Base-by-base conservation (phyloP, 345 rosid genomes). In the Passiflora organensis region DNA sequence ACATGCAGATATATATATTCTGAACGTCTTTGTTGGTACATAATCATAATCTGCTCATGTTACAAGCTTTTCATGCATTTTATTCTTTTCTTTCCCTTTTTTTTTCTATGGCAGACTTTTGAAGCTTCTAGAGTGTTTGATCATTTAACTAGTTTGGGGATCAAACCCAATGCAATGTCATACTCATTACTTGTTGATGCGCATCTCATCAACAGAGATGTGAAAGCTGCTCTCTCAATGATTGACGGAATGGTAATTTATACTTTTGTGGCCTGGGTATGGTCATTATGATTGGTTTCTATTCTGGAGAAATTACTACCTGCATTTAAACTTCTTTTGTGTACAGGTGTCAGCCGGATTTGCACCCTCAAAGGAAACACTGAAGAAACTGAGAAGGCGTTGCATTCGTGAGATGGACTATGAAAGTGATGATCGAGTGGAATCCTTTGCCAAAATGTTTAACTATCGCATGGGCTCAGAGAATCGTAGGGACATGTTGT, bases 61-160 rank as follows among this genome's bases (percentile, higher is more conserved):
- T 46, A 50, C 34, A 53, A 59, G 60, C 22, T 65, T 51, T 15
- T 45, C 22, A 21, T 15, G n/a, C 43, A 59, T 53, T 53, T 62
- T 25, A 37, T n/a, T n/a, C n/a, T n/a, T n/a, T n/a, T n/a, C n/a
- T n/a, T n/a, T n/a, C n/a, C n/a, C n/a, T n/a, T n/a, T n/a, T n/a
- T n/a, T n/a, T n/a, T n/a, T n/a, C n/a, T n/a, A 11, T 73, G 66
- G 62, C 86, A 91, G 99, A 82, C 95, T 48, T 57, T 57, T 67
- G 99, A 93, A 70, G 95, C 99, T 41, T 74, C 83, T 51, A 86
- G 75, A 62, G 99, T 93, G 45, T 89, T 81, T 53, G 84, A 85
- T 71, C 96, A 89, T 71, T 62, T 93, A 39, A 67, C 80, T 41
- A 73, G 89, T 57, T 38, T 82, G 80, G 96, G 94, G 43, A 78